Conservation (phyloP, 2,329 filamentous ascomycete genomes). For the Ilyonectria destructans region DNA sequence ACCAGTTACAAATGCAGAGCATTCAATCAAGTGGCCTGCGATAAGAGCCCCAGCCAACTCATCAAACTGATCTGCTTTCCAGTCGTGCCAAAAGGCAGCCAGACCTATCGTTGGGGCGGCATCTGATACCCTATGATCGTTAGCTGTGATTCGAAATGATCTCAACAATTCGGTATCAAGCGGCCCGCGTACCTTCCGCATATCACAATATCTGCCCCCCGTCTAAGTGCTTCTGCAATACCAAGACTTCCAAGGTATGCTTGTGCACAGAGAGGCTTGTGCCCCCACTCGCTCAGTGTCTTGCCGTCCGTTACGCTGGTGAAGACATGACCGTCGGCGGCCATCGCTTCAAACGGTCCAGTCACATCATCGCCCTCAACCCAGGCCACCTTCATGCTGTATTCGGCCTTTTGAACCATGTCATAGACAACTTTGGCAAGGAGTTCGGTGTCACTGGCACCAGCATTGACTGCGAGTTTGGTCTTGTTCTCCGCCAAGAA, state of each 20-base stretch:
- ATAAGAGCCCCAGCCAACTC: slow-evolving; percentile 29
- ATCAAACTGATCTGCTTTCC: slow-evolving; percentile 27
- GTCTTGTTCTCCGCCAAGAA: slow-evolving; percentile 52
- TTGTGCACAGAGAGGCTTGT: slow-evolving; percentile 54
- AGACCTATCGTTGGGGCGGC: slow-evolving; percentile 59
- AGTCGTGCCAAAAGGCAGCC: slow-evolving; percentile 33
- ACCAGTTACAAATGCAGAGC: slow-evolving; percentile 32
- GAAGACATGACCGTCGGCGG: slow-evolving; percentile 49
- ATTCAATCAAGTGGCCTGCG: slow-evolving; percentile 34
- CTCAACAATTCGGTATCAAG: slow-evolving; percentile 23
- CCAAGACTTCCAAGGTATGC: slow-evolving; percentile 69
- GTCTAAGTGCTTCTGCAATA: slow-evolving; percentile 57
- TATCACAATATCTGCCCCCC: slow-evolving; percentile 61
- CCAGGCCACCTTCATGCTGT: slow-evolving; percentile 56
- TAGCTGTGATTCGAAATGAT: slow-evolving; percentile 41
- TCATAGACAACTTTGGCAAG: slow-evolving; percentile 68
- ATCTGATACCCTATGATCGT: slow-evolving; percentile 60
- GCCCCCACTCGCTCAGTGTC: slow-evolving; percentile 21
- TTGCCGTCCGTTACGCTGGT: slow-evolving; percentile 39
- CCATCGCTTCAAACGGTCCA: slow-evolving; percentile 46
- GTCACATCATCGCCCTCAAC: slow-evolving; percentile 59
- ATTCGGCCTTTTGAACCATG: slow-evolving; percentile 68
- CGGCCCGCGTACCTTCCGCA: slow-evolving; percentile 57
- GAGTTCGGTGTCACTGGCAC: slow-evolving; percentile 54
- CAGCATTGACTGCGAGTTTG: slow-evolving; percentile 57